Base-by-base conservation (phyloP, 768 basidiomycete genomes). In the Lentinus tigrinus region DNA sequence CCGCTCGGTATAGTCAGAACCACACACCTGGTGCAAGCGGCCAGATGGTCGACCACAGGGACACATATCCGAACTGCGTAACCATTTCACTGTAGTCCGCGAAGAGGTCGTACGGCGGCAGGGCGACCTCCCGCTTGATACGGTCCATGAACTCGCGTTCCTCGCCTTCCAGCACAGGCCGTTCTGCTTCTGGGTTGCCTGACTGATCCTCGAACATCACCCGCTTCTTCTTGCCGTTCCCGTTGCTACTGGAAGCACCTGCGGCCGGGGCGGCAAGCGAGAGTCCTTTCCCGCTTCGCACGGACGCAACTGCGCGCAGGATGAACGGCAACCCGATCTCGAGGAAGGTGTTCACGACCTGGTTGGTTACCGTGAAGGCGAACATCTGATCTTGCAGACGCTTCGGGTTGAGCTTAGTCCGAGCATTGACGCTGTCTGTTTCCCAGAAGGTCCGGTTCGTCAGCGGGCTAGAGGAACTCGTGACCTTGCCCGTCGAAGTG, bases 61-160 rank as follows among this genome's bases (percentile, higher is more conserved):
- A 85, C 28, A 98, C 85, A 69, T 96, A 95, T 0, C 96, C 95
- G 70, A 96, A 97, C 67, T 95, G 93, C 9, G 90, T 89, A 16
- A 91, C 91, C 95, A 99, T 98, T 75, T 99, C 97, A 66, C 85
- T 86, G 72, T 96, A 99, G 74, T 98, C 96, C 52, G 78, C 83
- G 66, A 93, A 95, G 6, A 89, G 76, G 36, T 86, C 82, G 66
- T 95, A 95, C 38, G 86, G 86, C 0, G 95, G 91, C 47, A 95
- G 76, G 24, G 83, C 82, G 6, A 88, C 87, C 74, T 98, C 88
- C 49, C 76, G 75, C 56, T 93, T 78, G 24, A 97, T 88, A 47
- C 79, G 75, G 65, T 92, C 89, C 69, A 99, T 72, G 68, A 94
- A 95, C 54, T 81, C 82, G 42, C 87, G 78, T 69, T 97, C 96